phyloP scores from a whole-genome alignment of 148 eudicot species.

The Chenopodium berlandieri region DNA sequence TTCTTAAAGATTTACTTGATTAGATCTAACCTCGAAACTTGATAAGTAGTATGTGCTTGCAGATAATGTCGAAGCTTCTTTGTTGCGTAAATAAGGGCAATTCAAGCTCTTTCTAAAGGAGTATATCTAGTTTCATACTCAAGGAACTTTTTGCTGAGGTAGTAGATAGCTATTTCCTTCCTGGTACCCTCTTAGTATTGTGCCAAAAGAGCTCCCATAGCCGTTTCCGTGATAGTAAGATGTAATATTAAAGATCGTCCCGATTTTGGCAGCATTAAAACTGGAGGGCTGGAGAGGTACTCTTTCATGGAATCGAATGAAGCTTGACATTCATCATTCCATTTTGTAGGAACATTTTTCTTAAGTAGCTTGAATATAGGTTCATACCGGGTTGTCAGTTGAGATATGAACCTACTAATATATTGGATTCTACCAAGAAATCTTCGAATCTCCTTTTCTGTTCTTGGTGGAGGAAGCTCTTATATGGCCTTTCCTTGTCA shows the following conservation, averaged over 20 bases:
- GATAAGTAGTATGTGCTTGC: not conserved
- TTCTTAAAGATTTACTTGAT: not conserved
- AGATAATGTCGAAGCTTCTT: not conserved
- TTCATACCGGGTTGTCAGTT: too few relatives aligned
- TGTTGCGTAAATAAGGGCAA: not conserved
- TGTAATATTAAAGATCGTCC: not conserved
- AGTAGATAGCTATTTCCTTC: not conserved
- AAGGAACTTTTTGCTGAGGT: not conserved
- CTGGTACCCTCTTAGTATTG: not conserved
- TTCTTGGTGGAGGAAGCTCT: too few relatives aligned
- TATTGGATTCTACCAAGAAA: too few relatives aligned
- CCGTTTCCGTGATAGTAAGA: not conserved
- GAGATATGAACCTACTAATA: too few relatives aligned
- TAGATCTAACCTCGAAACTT: not conserved
- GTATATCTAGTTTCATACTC: slow-evolving; percentile 2
- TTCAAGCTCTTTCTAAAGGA: not conserved
- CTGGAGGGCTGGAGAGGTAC: too few relatives aligned
- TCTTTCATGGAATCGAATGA: too few relatives aligned
- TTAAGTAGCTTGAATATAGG: too few relatives aligned
- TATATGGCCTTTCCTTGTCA: too few relatives aligned
- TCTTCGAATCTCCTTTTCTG: too few relatives aligned
- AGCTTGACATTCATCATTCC: too few relatives aligned
- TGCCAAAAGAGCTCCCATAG: not conserved
- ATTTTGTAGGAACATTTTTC: too few relatives aligned
- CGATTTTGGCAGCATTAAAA: too few relatives aligned